A percentile compares a stretch with the other conserved stretches of the same genome.
Conservation (phyloP, 208 protist genomes). For the Wallacemonas sp. region DNA sequence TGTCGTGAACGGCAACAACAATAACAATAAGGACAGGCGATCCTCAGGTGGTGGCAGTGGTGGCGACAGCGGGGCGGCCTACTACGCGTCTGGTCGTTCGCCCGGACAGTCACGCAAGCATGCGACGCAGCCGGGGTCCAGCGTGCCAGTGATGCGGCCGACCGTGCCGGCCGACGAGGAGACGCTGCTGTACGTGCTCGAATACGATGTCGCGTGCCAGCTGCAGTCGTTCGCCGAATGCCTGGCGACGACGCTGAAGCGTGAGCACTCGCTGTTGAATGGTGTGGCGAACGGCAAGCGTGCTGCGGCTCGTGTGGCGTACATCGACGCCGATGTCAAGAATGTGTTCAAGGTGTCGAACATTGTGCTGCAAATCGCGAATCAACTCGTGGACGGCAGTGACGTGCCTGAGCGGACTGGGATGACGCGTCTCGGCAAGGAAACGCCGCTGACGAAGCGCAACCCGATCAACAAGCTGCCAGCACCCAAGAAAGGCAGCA, state of each 20-base stretch:
- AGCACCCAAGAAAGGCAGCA: conserved; percentile 41
- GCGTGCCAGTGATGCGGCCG: background rate
- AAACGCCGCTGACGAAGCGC: conserved; percentile 26
- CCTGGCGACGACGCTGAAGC: conserved; percentile 56
- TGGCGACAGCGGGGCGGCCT: background rate
- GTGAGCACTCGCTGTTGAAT: conserved; percentile 60
- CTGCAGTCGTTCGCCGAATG: conserved; percentile 76
- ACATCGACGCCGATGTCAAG: conserved; percentile 45
- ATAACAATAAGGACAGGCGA: conserved; percentile 28
- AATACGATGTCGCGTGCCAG: conserved; percentile 86
- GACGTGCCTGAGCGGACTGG: conserved; percentile 22
- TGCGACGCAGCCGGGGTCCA: background rate
- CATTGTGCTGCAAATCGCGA: conserved; percentile 78
- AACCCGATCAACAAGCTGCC: conserved; percentile 79
- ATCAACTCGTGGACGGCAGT: conserved; percentile 57
- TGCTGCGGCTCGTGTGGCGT: conserved; percentile 23
- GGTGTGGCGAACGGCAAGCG: conserved; percentile 23
- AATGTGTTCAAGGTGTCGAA: conserved; percentile 57
- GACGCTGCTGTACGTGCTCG: conserved; percentile 68
- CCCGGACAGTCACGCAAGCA: no score
- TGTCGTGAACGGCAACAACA: conserved; percentile 47
- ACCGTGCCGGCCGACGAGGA: conserved; percentile 28
- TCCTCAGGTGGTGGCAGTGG: background rate
- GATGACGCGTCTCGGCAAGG: conserved; percentile 32
- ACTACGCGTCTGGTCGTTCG: no score